Conservation (phyloP, 2,329 filamentous ascomycete genomes). For the Botrytis pseudocinerea region DNA sequence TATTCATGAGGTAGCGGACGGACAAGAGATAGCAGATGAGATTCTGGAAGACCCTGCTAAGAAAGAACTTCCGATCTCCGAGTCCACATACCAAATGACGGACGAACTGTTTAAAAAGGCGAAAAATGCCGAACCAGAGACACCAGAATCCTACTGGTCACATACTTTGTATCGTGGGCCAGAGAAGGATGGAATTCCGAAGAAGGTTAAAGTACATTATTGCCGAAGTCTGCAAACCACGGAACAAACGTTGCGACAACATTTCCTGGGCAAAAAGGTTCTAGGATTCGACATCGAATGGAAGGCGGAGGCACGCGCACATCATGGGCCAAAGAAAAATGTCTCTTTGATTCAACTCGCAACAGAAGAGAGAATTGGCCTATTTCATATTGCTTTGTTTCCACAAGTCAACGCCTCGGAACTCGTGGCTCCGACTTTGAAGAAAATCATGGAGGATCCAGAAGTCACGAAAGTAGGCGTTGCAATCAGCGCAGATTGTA, state of each 20-base stretch:
- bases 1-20: not conserved
- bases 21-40: constrained; percentile 8
- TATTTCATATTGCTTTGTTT: constrained; percentile 78
- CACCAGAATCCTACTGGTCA: constrained; percentile 62
- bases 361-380: constrained; percentile 69
- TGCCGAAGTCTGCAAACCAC: constrained; percentile 67
- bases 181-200: constrained; percentile 42
- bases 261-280: constrained; percentile 68
- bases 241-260: constrained; percentile 60
- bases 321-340: constrained; percentile 60
- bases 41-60: constrained; percentile 31
- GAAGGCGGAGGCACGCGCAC: constrained; percentile 54
- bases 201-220: constrained; percentile 72
- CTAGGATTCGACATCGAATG: constrained; percentile 94
- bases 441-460: constrained; percentile 69
- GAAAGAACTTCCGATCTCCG: constrained; percentile 43
- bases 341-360: constrained; percentile 84
- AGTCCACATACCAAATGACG: constrained; percentile 50
- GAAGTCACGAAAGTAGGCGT: constrained; percentile 76
- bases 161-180: constrained; percentile 65
- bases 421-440: constrained; percentile 70
- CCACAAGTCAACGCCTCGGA: constrained; percentile 48
- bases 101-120: constrained; percentile 51
- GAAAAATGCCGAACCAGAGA: constrained; percentile 47
- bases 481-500: constrained; percentile 68